phyloP scores from a whole-genome alignment of 2,329 filamentous ascomycete genomes.

The Hypoxylon sp. region DNA sequence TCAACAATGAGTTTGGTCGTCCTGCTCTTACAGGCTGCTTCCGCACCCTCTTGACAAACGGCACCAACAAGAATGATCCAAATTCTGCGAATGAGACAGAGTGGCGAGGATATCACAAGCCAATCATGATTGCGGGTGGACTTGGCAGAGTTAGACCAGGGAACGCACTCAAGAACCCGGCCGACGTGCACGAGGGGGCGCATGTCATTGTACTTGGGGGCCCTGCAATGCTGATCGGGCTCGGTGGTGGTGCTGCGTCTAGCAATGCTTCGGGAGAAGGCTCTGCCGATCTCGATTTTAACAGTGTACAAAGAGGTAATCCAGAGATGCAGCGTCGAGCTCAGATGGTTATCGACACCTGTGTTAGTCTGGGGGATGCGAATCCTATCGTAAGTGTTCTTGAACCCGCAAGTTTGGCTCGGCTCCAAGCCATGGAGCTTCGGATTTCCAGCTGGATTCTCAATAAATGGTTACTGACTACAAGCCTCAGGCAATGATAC shows the following conservation, averaged over 20 bases:
- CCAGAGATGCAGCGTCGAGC: conserved; percentile 95
- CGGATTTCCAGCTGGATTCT: background rate
- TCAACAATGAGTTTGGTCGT: conserved; percentile 96
- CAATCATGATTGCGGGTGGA: conserved; percentile 88
- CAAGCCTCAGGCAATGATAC: conserved; percentile 79
- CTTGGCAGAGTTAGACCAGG: conserved; percentile 92
- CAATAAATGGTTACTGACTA: conserved; percentile 8
- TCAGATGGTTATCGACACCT: conserved; percentile 98
- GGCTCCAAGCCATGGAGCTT: background rate
- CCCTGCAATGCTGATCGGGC: conserved; percentile 96
- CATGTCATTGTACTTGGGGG: conserved; percentile 91
- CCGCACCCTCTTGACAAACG: conserved; percentile 84
- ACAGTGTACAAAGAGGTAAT: conserved; percentile 96
- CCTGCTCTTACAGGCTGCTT: conserved; percentile 92
- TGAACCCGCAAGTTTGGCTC: background rate
- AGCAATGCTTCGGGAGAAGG: conserved; percentile 90
- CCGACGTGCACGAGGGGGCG: conserved; percentile 86
- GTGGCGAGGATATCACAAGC: conserved; percentile 94
- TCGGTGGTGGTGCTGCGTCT: conserved; percentile 95
- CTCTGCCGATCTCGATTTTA: conserved; percentile 94
- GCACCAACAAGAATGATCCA: conserved; percentile 65
- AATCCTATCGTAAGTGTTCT: conserved; percentile 76
- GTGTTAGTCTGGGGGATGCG: conserved; percentile 83
- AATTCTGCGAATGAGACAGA: conserved; percentile 67
- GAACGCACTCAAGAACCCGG: conserved; percentile 87